Base-by-base conservation (phyloP, 345 rosid genomes). In the Syzygium grande region DNA sequence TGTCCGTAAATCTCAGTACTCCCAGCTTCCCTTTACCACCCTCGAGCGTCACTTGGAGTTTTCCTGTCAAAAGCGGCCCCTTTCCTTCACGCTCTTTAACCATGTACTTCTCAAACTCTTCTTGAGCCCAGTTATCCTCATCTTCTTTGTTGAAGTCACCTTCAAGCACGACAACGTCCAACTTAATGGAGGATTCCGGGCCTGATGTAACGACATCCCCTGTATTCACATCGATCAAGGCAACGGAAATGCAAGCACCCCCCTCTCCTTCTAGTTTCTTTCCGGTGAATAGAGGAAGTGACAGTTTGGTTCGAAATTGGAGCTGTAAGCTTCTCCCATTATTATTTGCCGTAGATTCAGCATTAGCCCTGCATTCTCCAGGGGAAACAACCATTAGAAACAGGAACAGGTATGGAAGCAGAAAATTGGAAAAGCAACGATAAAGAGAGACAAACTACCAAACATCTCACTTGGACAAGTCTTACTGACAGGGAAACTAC, bases 121-220 rank as follows among this genome's bases (percentile, higher is more conserved):
- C 92, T 22, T 17, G 53, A 1, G 90, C 87, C 92, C 93, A 92
- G 73, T 85, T 86, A 52, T 89, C 89, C 11, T 55, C n/a, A 65
- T 86, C 90, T 80, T 92, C 92, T 68, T 90, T 88, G 34, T 87
- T 90, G 85, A 92, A 92, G 85, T 89, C 92, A 29, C 93, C 91
- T 86, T 88, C 91, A 56, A 92, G 92, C 84, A 90, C 93, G 17
- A 92, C 43, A 4, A 90, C 88, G 52, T 90, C 93, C 51, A 92
- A 58, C 87, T 41, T 92, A 11, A 55, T 86, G 2, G 51, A 83
- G 52, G 93, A 88, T 87, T 92, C 93, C 0, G 87, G 90, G 73
- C 88, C 92, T 4, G 89, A 84, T 41, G 87, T 88, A 49, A 92
- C 88, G 38, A 90, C 88, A 56, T 49, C 80, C 51, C 90, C 91